Base-by-base conservation (phyloP, 1,284 basidiomycete species). In the Tilletiopsis washingtonensis region DNA sequence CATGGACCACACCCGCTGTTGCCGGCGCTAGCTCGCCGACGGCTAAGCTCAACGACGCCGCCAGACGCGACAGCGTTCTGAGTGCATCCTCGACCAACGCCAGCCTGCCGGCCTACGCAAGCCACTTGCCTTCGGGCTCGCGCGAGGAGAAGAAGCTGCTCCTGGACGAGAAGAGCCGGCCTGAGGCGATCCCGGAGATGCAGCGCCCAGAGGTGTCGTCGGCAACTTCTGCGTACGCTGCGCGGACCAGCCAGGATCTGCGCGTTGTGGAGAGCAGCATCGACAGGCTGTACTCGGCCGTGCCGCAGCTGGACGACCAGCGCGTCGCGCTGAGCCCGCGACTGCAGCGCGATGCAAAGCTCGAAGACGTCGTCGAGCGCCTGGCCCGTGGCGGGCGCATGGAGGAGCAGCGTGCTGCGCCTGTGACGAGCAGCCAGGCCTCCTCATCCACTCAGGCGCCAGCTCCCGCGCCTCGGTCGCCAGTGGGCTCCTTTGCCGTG, bases 231-330 rank as follows among this genome's bases (percentile, higher is more conserved):
- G 56, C 51, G 24, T 57, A 65, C 32, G 49, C 49, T 4, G 61
- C 62, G 7, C 52, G 62, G 20, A 53, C 62, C 2, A 54, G 53
- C 34, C 47, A 62, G 38, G 62, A 65, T 21, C 55, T 65, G 6
- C 50, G 45, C n/a, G 41, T 65, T 47, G 52, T 63, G 21, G 52
- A 63, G 40, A 54, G 45, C 41, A 57, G 60, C 27, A 65, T 63
- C 46, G 61, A 62, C 12, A 51, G 53, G n/a, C 46, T 64, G 11
- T 57, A 59, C 15, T 46, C 42, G 21, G 60, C 57, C 40, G 56
- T 62, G 45, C 62, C 62, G 34, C 62, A 61, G 44, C 47, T 64
- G 29, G 39, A 48, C 41, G 53, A 64, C 42, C 62, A 64, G 54
- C 57, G 62, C 20, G 51, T 17, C 25, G 48, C 40, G 0, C 54